A percentile compares a stretch with the other conserved stretches of the same genome.
These are phyloP conservation scores for Candida vartiovaarae DNA, from an alignment of 805 yeast genomes.

Conservation along the genomic window DNA sequence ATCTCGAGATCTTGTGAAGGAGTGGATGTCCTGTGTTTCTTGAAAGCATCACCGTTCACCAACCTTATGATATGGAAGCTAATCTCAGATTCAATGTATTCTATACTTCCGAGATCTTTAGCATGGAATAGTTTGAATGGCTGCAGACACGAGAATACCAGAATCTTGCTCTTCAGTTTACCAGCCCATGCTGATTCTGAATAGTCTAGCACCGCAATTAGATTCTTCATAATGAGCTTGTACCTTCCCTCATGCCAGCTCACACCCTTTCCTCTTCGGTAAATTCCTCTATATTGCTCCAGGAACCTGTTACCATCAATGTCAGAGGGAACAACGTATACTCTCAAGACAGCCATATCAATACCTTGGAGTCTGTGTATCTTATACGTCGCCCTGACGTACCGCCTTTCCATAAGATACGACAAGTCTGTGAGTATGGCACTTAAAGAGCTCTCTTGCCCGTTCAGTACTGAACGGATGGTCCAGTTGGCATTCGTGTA, in stretches of 20 bases:
- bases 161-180: background rate
- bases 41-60: constrained; percentile 11
- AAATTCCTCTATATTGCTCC: constrained; percentile 27
- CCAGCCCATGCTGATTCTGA: constrained; percentile 30
- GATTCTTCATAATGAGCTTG: constrained; percentile 25
- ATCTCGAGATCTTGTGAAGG: constrained; percentile 7
- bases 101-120: constrained; percentile 10
- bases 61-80: constrained; percentile 31
- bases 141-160: constrained; percentile 17
- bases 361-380: constrained; percentile 6
- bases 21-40: constrained; percentile 5
- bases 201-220: constrained; percentile 40
- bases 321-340: constrained; percentile 45
- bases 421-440: constrained; percentile 31
- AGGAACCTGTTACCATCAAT: constrained; percentile 28
- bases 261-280: constrained; percentile 27
- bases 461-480: constrained; percentile 5
- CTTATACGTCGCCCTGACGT: constrained; percentile 38
- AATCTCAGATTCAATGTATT: constrained; percentile 14
- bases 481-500: constrained; percentile 15
- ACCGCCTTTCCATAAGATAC: constrained; percentile 33
- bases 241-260: constrained; percentile 30
- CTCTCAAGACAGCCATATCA: constrained; percentile 29
- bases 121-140: constrained; percentile 12
- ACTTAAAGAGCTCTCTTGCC: constrained; percentile 13